A percentile compares a stretch with the other conserved stretches of the same genome.
Evolutionary conservation across 2,329 filamentous ascomycete species (phyloP).

Genomic region (Proliferodiscus dingleyae): DNA sequence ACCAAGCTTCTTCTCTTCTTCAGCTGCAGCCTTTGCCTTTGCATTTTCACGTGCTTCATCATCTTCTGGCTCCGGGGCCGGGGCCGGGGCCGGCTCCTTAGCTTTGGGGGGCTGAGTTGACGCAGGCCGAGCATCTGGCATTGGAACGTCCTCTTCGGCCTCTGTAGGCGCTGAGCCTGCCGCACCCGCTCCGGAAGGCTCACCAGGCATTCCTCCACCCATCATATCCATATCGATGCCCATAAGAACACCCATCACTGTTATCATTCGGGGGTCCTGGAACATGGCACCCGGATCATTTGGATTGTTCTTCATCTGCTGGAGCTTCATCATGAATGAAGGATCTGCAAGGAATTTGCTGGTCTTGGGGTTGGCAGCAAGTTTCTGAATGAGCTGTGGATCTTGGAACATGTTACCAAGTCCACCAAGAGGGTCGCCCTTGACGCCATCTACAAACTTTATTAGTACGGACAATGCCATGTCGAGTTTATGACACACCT

Average conservation of each 20-base stretch:
- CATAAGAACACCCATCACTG: conserved; percentile 89
- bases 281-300: conserved; percentile 74
- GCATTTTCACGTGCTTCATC: conserved; percentile 80
- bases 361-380: conserved; percentile 93
- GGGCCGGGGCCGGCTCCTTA: conserved; percentile 53
- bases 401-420: conserved; percentile 94
- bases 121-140: conserved; percentile 62
- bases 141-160: conserved; percentile 67
- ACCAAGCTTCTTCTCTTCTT: conserved; percentile 89
- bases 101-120: conserved; percentile 34
- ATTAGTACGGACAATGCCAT: conserved; percentile 8
- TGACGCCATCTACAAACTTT: conserved; percentile 32
- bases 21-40: conserved; percentile 87
- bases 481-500: conserved; percentile 19
- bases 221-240: conserved; percentile 83
- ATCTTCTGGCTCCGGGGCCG: conserved; percentile 65
- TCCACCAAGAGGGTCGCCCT: conserved; percentile 65
- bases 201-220: conserved; percentile 33
- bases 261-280: conserved; percentile 84
- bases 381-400: conserved; percentile 82
- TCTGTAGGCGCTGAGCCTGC: conserved; percentile 38
- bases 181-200: conserved; percentile 42
- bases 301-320: conserved; percentile 76
- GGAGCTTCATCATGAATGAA: conserved; percentile 85
- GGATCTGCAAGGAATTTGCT: conserved; percentile 72